Evolutionary conservation across 164 flowering plant species (phyloP), one percentile per base, ranked within the genome.

Genomic region (Dillenia turbinata): DNA sequence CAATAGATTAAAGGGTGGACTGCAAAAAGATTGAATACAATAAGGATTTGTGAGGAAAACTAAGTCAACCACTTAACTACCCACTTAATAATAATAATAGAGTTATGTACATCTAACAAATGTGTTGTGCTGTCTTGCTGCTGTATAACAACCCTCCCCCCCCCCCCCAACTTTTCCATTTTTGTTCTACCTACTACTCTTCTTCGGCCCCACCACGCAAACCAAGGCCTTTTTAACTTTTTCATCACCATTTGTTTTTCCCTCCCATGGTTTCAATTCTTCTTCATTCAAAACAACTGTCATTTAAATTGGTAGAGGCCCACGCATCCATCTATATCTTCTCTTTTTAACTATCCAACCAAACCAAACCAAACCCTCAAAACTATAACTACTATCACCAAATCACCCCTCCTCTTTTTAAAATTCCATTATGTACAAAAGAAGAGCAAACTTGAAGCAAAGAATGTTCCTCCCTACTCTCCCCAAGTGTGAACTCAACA

Each of bases 341-440:
- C 13, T 45, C 12, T 60, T 15, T 15, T 61, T 54, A 61, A 44
- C 69, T 24, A 60, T 60, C 50, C 66, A 64, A 53, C 73, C 81
- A 33, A 65, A 72, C 73, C 81, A 33, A 65, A 72, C 73, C 76
- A 54, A 60, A 65, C 67, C 40, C 40, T 33, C 76, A 67, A 67
- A 70, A 66, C 72, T 49, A 70, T 48, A 71, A 73, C 70, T 57
- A 59, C 66, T 59, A 45, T 53, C 47, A 59, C 47, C 47, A 47
- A 56, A n/a, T 65, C 54, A 13, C 26, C 24, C 55, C 14, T 46
- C 22, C 15, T 47, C 33, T 40, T 44, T 47, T 45, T 24, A 33
- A 33, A 33, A 24, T 59, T 52, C 49, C 48, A 15, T 33, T 63
- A 56, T 72, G 60, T 70, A 74, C 74, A 74, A 33, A 61, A 46